Conservation (phyloP, 164 flowering plant species). For the Houttuynia cordata region DNA sequence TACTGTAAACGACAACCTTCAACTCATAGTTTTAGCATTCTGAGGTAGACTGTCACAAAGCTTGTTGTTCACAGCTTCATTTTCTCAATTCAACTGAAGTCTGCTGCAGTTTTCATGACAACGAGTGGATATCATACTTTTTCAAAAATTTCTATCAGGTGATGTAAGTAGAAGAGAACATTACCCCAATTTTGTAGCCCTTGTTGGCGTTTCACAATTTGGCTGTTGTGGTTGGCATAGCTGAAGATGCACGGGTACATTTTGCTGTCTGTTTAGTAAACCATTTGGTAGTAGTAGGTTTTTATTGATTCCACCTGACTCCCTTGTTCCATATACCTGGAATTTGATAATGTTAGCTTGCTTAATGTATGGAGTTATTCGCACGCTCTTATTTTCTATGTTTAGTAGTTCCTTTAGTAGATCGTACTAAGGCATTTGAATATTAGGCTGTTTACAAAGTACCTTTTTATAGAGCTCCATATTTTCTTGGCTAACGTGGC, state of each 20-base stretch:
- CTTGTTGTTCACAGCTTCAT: conserved; percentile 9
- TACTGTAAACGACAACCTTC: conserved; percentile 5
- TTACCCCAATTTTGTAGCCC: conserved; percentile 44
- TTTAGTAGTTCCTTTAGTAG: no score
- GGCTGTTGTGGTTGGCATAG: conserved; percentile 67
- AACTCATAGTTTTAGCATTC: conserved; percentile 2
- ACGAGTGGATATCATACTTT: neutral
- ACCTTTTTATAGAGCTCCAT: conserved; percentile 48
- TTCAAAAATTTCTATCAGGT: no score
- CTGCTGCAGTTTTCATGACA: conserved; percentile 10
- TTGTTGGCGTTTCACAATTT: conserved; percentile 28
- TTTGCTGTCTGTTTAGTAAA: conserved; percentile 22
- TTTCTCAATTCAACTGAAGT: conserved; percentile 15
- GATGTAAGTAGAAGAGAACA: neutral
- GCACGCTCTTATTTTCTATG: no score
- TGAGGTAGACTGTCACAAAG: neutral
- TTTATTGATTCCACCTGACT: conserved; percentile 28
- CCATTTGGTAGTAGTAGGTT: conserved; percentile 19
- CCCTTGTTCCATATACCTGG: conserved; percentile 55
- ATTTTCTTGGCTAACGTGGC: conserved; percentile 44
- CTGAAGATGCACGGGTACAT: conserved; percentile 48
- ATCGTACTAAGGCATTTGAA: no score
- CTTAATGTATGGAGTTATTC: neutral
- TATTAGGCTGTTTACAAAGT: conserved; percentile 6
- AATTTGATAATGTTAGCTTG: neutral